These are phyloP conservation scores for Bretziella fagacearum DNA, from an alignment of 2,329 filamentous ascomycete species.

Conservation along the genomic window DNA sequence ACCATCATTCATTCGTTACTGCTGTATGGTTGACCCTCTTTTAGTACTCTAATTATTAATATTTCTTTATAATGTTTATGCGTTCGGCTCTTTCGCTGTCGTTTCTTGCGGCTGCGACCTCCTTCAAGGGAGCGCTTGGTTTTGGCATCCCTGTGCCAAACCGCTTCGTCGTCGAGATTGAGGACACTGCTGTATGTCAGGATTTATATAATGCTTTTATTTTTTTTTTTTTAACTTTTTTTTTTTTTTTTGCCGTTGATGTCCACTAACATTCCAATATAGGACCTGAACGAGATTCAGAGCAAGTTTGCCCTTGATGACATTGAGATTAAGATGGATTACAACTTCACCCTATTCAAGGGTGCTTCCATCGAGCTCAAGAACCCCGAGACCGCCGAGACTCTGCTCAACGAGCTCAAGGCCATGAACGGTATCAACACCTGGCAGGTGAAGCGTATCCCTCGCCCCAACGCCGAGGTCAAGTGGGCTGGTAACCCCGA, in stretches of 20 bases:
- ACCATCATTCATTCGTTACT: constrained; percentile 3
- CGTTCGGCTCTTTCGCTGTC: constrained; percentile 21
- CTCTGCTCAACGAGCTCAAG: constrained; percentile 26
- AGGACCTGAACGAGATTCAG: constrained; percentile 29
- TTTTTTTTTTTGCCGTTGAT: background rate
- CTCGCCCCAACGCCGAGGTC: constrained; percentile 27
- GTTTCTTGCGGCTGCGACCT: constrained; percentile 22
- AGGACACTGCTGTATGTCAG: constrained; percentile 29
- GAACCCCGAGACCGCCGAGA: constrained; percentile 28
- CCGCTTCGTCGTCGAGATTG: constrained; percentile 37
- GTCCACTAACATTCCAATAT: background rate
- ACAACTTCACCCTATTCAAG: constrained; percentile 36
- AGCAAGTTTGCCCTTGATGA: constrained; percentile 25
- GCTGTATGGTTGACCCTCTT: background rate
- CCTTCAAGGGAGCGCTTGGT: constrained; percentile 19
- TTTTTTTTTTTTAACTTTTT: too few species aligned
- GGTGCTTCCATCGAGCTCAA: constrained; percentile 37
- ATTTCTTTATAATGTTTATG: constrained; percentile 22
- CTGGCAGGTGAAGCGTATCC: constrained; percentile 31
- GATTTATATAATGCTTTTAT: too few species aligned
- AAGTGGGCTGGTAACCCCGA: constrained; percentile 27
- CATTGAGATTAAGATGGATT: constrained; percentile 27
- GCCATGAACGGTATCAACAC: constrained; percentile 30
- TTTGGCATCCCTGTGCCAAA: constrained; percentile 23
- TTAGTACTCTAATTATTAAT: background rate